Evolutionary conservation across 768 basidiomycete species (phyloP).

Genomic region (Russula dissimulans): DNA sequence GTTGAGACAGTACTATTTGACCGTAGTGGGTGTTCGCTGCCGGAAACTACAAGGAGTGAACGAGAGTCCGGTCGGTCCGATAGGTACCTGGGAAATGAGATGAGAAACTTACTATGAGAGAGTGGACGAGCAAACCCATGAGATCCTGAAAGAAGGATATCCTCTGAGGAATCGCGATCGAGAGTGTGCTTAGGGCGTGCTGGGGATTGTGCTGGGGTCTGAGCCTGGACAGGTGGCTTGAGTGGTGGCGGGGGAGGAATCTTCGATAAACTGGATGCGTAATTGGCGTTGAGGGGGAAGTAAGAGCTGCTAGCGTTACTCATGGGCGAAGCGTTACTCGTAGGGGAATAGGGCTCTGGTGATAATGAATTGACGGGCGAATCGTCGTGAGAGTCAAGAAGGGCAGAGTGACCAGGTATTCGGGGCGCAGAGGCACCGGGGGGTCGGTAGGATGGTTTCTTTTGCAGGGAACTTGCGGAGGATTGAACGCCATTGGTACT

Average conservation of each 20-base stretch:
- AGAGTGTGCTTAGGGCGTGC: not conserved
- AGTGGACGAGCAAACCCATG: slow-evolving; percentile 14
- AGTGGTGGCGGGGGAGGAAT: slow-evolving; percentile 11
- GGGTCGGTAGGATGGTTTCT: slow-evolving; percentile 22
- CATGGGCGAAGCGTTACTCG: not conserved
- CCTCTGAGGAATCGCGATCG: slow-evolving; percentile 15
- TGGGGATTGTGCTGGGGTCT: not conserved
- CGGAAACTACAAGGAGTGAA: slow-evolving; percentile 5
- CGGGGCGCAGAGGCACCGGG: slow-evolving; percentile 24
- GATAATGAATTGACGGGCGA: not conserved
- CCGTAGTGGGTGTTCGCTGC: slow-evolving; percentile 9
- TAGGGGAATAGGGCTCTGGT: not conserved
- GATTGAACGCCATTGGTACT: slow-evolving; percentile 3
- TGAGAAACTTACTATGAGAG: slow-evolving; percentile 16
- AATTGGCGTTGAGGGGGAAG: slow-evolving; percentile 1
- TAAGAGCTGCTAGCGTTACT: not conserved
- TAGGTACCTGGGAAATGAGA: not conserved
- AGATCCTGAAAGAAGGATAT: slow-evolving; percentile 13
- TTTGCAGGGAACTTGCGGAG: slow-evolving; percentile 1
- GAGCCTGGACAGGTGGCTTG: not conserved
- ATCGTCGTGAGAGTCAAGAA: slow-evolving; percentile 11
- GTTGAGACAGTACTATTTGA: slow-evolving; percentile 15
- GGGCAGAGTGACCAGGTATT: slow-evolving; percentile 21
- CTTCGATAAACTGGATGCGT: not conserved
- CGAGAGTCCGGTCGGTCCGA: not conserved